Base-by-base conservation (phyloP, 768 basidiomycete species). In the Phylloporus sp. region DNA sequence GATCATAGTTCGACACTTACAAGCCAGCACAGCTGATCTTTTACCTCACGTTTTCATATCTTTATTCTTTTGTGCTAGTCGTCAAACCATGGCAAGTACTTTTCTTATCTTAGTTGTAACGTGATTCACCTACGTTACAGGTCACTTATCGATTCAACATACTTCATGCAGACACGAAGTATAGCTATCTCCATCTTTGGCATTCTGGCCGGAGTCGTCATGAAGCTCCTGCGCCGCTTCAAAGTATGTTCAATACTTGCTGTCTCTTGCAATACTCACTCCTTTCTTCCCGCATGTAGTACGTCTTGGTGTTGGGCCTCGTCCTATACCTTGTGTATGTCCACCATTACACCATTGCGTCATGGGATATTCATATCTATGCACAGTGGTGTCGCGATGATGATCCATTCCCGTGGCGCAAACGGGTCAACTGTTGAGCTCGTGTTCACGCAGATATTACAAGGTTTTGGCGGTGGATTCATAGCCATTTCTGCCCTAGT, bases 391-490 rank as follows among this genome's bases (percentile, higher is more conserved):
- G 81, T 82, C 16, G 79, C 77, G 9, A 67, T 86, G 23, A 88
- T 88, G 86, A 79, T 89, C 54, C 79, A 80, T 59, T 83, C 86
- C 5, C 78, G 83, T 16, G 85, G 85, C 13, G 79, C 84, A 3
- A 70, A 80, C 31, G 79, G 73, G 0, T 78, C 74, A 28, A 73
- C 76, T 29, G 74, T 73, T 2, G 79, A 80, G 55, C 73, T 88
- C 26, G 81, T 88, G 5, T 73, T 79, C 68, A 80, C 78, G 18
- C 88, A 91, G 58, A 66, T 88, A 44, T 72, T 91, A 15, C 87
- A 88, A 68, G 88, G 87, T 42, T 70, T 84, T 10, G 88, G 88
- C 16, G 88, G 88, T 15, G 88, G 86, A 15, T 74, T 89, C 50
- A 84, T 85, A 4, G 77, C 78, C 8, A 70, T 81, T 35, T 63